Evolutionary conservation across 768 basidiomycete genomes (phyloP).

Genomic region (Lenzites betulinus): DNA sequence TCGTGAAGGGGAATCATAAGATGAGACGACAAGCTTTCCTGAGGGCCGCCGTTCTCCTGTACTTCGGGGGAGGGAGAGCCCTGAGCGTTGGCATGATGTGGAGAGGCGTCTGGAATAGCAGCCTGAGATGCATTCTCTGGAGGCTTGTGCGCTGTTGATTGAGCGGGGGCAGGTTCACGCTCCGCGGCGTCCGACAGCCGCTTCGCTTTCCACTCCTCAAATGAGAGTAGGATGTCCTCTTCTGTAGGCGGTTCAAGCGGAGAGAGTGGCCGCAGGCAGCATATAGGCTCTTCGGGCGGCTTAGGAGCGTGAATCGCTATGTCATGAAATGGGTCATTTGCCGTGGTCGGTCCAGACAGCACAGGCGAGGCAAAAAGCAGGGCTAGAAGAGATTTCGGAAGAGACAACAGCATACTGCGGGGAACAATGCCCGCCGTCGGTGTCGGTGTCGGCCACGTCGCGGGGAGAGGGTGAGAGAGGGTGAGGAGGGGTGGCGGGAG

Average conservation of each 20-base stretch:
- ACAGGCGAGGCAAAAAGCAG: slow-evolving; percentile 41
- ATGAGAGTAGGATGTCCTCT: slow-evolving; percentile 71
- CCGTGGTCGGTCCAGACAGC: slow-evolving; percentile 37
- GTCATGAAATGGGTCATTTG: slow-evolving; percentile 63
- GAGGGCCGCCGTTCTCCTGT: slow-evolving; percentile 13
- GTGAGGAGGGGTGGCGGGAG: neutral
- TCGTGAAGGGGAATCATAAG: slow-evolving; percentile 78
- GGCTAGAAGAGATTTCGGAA: slow-evolving; percentile 38
- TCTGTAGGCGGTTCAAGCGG: slow-evolving; percentile 46
- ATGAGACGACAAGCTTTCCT: slow-evolving; percentile 51
- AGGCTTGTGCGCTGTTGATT: neutral
- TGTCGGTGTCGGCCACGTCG: slow-evolving; percentile 23
- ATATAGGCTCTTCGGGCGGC: slow-evolving; percentile 59
- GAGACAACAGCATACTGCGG: slow-evolving; percentile 28
- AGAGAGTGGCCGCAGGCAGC: slow-evolving; percentile 62
- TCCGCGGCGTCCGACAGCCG: slow-evolving; percentile 43
- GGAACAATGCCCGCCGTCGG: slow-evolving; percentile 11
- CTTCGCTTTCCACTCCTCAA: slow-evolving; percentile 87
- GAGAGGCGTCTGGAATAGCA: neutral
- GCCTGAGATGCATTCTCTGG: slow-evolving; percentile 15
- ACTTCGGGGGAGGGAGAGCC: neutral
- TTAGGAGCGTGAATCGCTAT: slow-evolving; percentile 52
- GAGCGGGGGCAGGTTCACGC: neutral
- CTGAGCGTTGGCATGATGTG: neutral
- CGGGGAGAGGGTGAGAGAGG: slow-evolving; percentile 2